Base-by-base conservation (phyloP, 208 protist species). In the Acanthamoeba lugdunensis region DNA sequence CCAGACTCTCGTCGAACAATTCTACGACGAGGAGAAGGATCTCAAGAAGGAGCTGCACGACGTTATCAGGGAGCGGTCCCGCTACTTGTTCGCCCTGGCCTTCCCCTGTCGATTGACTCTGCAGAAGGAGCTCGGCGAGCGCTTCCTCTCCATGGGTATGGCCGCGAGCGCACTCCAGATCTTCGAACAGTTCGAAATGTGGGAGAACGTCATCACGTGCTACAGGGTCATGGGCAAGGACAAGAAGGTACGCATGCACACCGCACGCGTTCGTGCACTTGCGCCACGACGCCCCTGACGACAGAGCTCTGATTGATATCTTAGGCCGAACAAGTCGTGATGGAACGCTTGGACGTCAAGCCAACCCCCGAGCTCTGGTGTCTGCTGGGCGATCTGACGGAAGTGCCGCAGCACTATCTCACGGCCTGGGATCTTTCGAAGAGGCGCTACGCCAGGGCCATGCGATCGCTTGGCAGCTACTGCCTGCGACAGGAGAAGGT, bases 1-100 rank as follows among this genome's bases (percentile, higher is more conserved):
- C 0, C 94, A 97, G 87, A 95, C 95, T 41, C 91, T 97, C 13
- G 94, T 97, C 0, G 96, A 97, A n/a, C 96, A 97, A 93, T 96
- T 94, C 82, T 92, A 95, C 65, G 96, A 97, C 37, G 30, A 52
- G 41, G 92, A 93, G 0, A 85, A 50, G 30, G 41, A 25, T n/a
- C 61, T 94, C 28, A 25, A 58, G 30, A 56, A 91, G 48, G 88
- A 87, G 82, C 30, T 58, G 4, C 52, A 85, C n/a, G 77, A 65
- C 48, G 28, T 71, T 9, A 58, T 95, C 23, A 82, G 41, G 21
- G 63, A 93, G 23, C n/a, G 85, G 94, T 13, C 84, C n/a, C 9
- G 8, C 11, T 90, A 89, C 30, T 54, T 96, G 11, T 96, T 92
- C 41, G 23, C 21, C 13, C 16, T 94, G n/a, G 87, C 94, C 37